These are phyloP conservation scores for Colletotrichum echinochloae DNA, from an alignment of 2,329 filamentous ascomycete species.

Conservation along the genomic window DNA sequence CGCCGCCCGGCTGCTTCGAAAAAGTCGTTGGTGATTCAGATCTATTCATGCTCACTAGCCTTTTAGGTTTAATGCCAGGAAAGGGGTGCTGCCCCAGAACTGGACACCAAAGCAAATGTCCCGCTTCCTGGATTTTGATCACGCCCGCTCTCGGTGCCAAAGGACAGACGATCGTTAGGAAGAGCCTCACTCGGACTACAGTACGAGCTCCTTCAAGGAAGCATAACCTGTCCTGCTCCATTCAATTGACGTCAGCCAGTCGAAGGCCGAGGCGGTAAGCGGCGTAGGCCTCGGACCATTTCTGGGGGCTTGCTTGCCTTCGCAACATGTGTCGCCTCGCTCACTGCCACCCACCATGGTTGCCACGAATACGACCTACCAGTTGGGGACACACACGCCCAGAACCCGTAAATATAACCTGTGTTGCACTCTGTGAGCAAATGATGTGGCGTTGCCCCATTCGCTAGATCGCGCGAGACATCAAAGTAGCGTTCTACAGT, in stretches of 20 bases:
- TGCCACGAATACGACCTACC: not conserved
- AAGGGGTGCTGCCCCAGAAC: not conserved
- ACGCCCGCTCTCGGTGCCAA: not conserved
- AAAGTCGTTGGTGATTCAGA: not conserved
- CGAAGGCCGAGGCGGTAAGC: not conserved
- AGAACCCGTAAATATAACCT: not conserved
- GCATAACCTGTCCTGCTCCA: too few relatives aligned
- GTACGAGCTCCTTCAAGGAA: not conserved
- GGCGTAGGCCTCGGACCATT: not conserved
- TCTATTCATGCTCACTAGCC: not conserved
- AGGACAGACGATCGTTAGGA: not conserved
- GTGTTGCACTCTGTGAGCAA: not conserved
- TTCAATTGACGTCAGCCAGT: not conserved
- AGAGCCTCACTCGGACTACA: not conserved
- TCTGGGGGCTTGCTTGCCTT: not conserved
- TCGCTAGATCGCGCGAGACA: not conserved
- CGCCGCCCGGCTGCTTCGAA: not conserved
- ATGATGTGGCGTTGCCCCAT: constrained; percentile 18
- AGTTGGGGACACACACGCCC: not conserved
- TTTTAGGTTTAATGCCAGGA: not conserved
- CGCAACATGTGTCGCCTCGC: not conserved
- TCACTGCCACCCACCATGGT: not conserved
- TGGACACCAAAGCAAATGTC: not conserved
- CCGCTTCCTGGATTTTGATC: not conserved
- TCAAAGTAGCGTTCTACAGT: not conserved